Conservation (phyloP, 2,329 filamentous ascomycete genomes). For the Didymella pinodella region DNA sequence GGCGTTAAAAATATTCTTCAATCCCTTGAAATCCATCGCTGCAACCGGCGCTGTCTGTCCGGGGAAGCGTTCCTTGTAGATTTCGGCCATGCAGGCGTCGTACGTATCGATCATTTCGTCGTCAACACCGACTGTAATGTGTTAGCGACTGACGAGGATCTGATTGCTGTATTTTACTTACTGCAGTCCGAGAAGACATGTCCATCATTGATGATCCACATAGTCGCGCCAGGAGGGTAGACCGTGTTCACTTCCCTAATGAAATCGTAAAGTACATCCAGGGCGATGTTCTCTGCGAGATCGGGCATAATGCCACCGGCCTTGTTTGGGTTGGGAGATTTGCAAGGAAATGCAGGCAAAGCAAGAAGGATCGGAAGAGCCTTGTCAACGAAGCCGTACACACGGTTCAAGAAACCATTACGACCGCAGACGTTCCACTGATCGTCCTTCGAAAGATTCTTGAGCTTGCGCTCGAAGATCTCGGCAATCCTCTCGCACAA, state of each 20-base stretch:
- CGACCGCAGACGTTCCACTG: conserved; percentile 39
- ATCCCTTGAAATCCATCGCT: conserved; percentile 40
- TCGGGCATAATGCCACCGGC: conserved; percentile 60
- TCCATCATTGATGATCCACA: conserved; percentile 56
- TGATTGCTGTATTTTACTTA: conserved; percentile 25
- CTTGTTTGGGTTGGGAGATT: conserved; percentile 66
- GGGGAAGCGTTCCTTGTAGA: conserved; percentile 45
- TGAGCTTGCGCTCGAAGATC: conserved; percentile 41
- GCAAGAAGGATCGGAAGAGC: conserved; percentile 38
- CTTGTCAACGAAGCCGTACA: conserved; percentile 39
- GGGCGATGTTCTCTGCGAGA: conserved; percentile 54
- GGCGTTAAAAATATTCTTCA: conserved; percentile 42
- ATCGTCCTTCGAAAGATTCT: conserved; percentile 40
- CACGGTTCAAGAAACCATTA: conserved; percentile 35
- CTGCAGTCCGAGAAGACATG: conserved; percentile 54
- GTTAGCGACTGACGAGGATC: conserved; percentile 12
- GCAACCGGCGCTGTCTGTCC: conserved; percentile 29
- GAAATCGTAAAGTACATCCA: conserved; percentile 52
- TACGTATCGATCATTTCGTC: conserved; percentile 55
- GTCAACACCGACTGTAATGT: conserved; percentile 51
- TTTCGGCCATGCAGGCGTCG: conserved; percentile 48
- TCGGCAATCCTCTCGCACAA: conserved; percentile 32
- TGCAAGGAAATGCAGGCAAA: conserved; percentile 69
- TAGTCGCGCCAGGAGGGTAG: conserved; percentile 53
- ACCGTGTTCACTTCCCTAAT: conserved; percentile 52